Evolutionary conservation across 2,329 filamentous ascomycete genomes (phyloP), one percentile per base, ranked within the genome.

Genomic region (Alternaria postmessia): DNA sequence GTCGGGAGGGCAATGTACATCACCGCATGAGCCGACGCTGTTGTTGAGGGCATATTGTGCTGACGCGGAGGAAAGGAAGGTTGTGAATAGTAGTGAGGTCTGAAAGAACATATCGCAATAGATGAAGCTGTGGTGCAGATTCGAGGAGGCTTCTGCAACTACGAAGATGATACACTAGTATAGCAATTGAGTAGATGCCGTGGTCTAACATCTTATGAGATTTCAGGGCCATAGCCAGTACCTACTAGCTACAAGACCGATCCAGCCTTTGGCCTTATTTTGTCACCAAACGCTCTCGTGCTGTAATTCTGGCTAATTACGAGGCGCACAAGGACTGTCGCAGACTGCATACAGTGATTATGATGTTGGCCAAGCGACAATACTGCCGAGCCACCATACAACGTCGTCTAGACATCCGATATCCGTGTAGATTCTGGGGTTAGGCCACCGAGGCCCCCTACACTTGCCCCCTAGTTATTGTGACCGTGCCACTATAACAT

Each of bases 71-170:
- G 6, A 1, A 7, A 47, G 1, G 9, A 47, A 32, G 1, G 28
- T 3, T 9, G 26, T 32, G 3, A 47, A 4, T 47, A 47, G 9
- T 14, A 47, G 1, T 5, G n/a, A 22, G 3, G 44, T 18, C 8
- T 28, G 26, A 7, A 32, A 14, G 26, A 16, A 32, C 44, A 47
- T 47, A 4, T 47, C 30, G 2, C 6, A 22, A 6, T 12, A 47
- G n/a, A 32, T 7, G n/a, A 22, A 6, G 22, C 12, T 11, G 11
- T 4, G 11, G n/a, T 7, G 1, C 4, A 32, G 26, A 20, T 30
- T 32, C 12, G 1, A 7, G 16, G 0, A 3, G 7, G 3, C n/a
- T 20, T 47, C 0, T 32, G 0, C 0, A 14, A 32, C 14, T n/a
- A 12, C 18, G 16, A 5, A 32, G 5, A 26, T n/a, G n/a, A n/a